Evolutionary conservation across 768 basidiomycete species (phyloP), one percentile per base, ranked within the genome.

Genomic region (Lactifluus subvellereus): DNA sequence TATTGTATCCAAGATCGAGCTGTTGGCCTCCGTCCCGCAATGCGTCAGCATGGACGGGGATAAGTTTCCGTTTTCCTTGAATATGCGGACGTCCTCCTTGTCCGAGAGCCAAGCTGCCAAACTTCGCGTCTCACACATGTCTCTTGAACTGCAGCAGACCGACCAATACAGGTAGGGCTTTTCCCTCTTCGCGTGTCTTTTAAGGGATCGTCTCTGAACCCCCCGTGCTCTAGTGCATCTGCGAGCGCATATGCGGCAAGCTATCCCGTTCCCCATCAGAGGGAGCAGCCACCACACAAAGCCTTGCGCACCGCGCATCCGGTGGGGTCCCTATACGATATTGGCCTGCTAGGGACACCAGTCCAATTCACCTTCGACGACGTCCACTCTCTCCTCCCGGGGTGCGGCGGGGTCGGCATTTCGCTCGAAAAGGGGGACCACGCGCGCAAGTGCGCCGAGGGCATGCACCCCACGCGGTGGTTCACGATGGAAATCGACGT

Each of bases 111-210:
- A 85, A 40, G 81, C 85, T 68, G 75, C 79, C 65, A 79, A 79
- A 48, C 71, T 94, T 16, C 82, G 80, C 60, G 69, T 91, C 20
- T 76, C 78, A 30, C 80, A 78, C 6, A 80, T 92, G 64, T 73
- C 76, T 6, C 72, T 86, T 6, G 79, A 87, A 59, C 67, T 90
- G 33, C 71, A 81, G 38, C 91, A 94, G 65, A 73, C 75, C 45
- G 91, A 93, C 69, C 78, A 78, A 57, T 87, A 79, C 73, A 79
- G 87, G 90, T 90, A 68, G 38, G 82, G 70, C 48, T 57, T 33
- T 32, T 27, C 51, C 64, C 22, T 22, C 54, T 20, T 38, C 32
- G 47, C 60, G 4, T 48, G 22, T 16, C 9, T 11, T n/a, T 53
- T 47, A 18, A 5, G 35, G 11, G 8, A 42, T n/a, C 4, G 18